These are phyloP conservation scores for Annona squamosa DNA, from an alignment of 164 flowering plant genomes.

Conservation along the genomic window DNA sequence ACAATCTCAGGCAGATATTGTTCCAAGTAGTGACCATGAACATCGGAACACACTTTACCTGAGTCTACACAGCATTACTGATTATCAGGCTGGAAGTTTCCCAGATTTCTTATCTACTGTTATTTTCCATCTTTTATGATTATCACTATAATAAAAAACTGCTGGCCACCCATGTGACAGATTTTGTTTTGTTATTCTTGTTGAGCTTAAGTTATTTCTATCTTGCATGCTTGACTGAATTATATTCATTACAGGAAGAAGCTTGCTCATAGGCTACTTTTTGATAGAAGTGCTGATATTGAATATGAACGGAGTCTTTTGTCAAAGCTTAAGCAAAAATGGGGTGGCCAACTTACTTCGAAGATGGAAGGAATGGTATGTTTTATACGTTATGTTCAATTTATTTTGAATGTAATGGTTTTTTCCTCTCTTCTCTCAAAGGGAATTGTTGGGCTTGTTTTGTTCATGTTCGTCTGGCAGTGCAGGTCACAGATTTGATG, in stretches of 20 bases:
- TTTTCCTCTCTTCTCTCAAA: not conserved
- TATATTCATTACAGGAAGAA: not conserved
- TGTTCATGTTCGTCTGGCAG: not conserved
- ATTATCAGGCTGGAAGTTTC: not conserved
- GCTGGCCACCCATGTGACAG: too few species aligned
- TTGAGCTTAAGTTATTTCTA: too few species aligned
- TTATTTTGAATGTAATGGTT: not conserved
- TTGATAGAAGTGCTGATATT: not conserved
- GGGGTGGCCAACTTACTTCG: not conserved
- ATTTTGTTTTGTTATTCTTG: too few species aligned
- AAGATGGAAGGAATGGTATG: constrained; percentile 5
- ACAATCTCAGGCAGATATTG: not conserved
- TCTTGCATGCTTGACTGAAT: not conserved
- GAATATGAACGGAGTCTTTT: not conserved
- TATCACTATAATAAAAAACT: not conserved
- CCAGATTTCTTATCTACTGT: not conserved
- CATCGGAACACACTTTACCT: not conserved
- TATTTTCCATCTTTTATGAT: not conserved
- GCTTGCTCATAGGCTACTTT: not conserved
- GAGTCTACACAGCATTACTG: not conserved
- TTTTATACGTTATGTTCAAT: not conserved
- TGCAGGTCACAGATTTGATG: not conserved
- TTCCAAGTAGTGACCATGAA: not conserved
- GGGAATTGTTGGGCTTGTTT: not conserved
- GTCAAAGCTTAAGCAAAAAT: constrained; percentile 1